Evolutionary conservation across 2,329 filamentous ascomycete genomes (phyloP).

Genomic region (Nemania serpens): DNA sequence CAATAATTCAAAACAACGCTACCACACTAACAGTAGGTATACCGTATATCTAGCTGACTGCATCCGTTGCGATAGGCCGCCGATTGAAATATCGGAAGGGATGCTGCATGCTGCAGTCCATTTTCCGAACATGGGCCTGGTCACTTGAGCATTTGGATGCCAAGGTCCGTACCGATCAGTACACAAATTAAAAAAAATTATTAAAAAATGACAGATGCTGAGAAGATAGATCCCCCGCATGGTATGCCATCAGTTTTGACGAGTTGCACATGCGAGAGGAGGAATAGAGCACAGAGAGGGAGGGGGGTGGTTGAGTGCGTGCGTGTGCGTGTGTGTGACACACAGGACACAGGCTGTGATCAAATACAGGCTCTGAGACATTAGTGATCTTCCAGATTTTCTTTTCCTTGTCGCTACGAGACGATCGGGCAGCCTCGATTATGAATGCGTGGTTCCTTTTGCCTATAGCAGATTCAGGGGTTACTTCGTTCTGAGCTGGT

Average conservation of each 20-base stretch:
- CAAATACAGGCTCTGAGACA: conserved; percentile 28
- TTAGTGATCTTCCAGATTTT: conserved; percentile 19
- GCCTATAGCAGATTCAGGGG: conserved; percentile 6
- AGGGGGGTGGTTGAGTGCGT: too few relatives aligned
- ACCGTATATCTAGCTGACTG: background rate
- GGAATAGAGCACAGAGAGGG: background rate
- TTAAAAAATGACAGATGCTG: conserved; percentile 11
- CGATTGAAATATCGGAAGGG: conserved; percentile 32
- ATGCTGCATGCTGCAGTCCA: conserved; percentile 32
- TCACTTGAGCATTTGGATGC: conserved; percentile 24
- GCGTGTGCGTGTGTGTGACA: conserved; percentile 7
- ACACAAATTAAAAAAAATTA: background rate
- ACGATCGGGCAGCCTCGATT: conserved; percentile 23
- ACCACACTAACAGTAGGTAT: too few relatives aligned
- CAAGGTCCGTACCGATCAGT: conserved; percentile 10
- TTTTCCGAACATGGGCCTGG: conserved; percentile 29
- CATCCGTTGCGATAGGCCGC: conserved; percentile 18
- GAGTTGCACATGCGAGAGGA: conserved; percentile 10
- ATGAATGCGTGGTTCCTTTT: conserved; percentile 31
- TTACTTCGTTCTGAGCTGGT: conserved; percentile 12
- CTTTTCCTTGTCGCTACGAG: conserved; percentile 18
- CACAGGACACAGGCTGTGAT: conserved; percentile 11
- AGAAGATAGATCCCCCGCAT: conserved; percentile 27
- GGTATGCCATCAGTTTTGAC: conserved; percentile 19
- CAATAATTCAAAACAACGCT: too few relatives aligned